Percentiles rank a stretch among this genome's conserved stretches.
phyloP scores from a whole-genome alignment of 73 alveolate species.

The Tetrahymena thermophila region DNA sequence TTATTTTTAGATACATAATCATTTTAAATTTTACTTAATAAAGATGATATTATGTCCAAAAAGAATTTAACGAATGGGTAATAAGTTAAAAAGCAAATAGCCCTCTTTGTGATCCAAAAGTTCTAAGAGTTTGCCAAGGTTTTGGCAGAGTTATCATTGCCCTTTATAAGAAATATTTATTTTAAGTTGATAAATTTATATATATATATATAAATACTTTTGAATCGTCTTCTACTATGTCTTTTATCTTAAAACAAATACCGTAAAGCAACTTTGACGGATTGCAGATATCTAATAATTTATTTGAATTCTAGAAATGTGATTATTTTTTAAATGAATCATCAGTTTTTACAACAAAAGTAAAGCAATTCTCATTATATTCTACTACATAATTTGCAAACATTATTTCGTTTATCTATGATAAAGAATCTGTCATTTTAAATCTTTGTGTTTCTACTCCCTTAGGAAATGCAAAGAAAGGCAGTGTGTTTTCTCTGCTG shows the following conservation, averaged over 20 bases:
- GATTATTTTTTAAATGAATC: background rate
- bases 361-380: background rate
- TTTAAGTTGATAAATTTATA: background rate
- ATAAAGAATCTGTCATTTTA: background rate
- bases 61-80: background rate
- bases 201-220: background rate
- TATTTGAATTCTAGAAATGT: background rate
- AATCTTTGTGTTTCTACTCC: background rate
- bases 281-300: background rate
- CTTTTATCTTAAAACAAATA: background rate
- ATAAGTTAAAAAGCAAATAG: background rate
- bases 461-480: background rate
- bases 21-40: background rate
- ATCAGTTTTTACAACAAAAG: background rate
- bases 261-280: background rate
- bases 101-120: background rate
- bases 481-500: background rate
- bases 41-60: background rate
- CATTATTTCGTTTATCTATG: background rate
- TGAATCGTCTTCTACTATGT: background rate
- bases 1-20: background rate
- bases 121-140: background rate
- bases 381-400: background rate
- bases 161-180: background rate
- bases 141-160: background rate